A percentile compares a stretch with the other conserved stretches of the same genome.
Conservation (phyloP, 228 moss, liverwort and hornwort genomes). For the Sphagnum magellanicum region DNA sequence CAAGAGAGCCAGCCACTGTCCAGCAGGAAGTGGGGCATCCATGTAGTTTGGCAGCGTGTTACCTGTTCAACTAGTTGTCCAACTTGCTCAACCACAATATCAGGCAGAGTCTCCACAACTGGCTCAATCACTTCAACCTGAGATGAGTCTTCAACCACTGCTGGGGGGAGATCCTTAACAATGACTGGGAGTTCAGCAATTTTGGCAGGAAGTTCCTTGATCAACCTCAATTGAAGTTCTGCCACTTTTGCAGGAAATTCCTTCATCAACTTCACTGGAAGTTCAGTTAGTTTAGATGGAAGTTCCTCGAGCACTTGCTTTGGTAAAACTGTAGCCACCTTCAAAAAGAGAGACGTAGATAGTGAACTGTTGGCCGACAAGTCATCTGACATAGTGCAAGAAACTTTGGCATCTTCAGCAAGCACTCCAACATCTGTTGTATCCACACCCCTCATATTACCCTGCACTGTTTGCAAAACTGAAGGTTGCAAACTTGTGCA, state of each 20-base stretch:
- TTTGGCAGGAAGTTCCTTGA: slow-evolving; percentile 19
- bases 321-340: not conserved
- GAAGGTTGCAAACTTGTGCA: not conserved
- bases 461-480: no score
- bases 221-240: slow-evolving; percentile 8
- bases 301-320: not conserved
- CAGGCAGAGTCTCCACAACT: slow-evolving; percentile 50
- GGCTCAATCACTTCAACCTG: slow-evolving; percentile 50
- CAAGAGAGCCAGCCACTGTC: no score
- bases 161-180: slow-evolving; percentile 15
- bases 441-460: no score
- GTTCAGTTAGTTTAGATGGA: not conserved
- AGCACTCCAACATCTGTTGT: not conserved
- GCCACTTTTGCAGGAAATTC: not conserved
- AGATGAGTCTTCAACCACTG: slow-evolving; percentile 40
- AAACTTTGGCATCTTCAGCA: not conserved
- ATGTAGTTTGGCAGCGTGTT: slow-evolving; percentile 21
- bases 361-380: no score
- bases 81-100: slow-evolving; percentile 60
- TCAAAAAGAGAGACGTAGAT: not conserved
- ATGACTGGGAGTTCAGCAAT: slow-evolving; percentile 25
- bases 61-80: slow-evolving; percentile 61
- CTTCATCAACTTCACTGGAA: not conserved
- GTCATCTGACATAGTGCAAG: not conserved
- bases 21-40: no score